Percentiles rank a stretch among this genome's conserved stretches.
Evolutionary conservation across 2,329 filamentous ascomycete genomes (phyloP).

Genomic region (Colletotrichum sp.): DNA sequence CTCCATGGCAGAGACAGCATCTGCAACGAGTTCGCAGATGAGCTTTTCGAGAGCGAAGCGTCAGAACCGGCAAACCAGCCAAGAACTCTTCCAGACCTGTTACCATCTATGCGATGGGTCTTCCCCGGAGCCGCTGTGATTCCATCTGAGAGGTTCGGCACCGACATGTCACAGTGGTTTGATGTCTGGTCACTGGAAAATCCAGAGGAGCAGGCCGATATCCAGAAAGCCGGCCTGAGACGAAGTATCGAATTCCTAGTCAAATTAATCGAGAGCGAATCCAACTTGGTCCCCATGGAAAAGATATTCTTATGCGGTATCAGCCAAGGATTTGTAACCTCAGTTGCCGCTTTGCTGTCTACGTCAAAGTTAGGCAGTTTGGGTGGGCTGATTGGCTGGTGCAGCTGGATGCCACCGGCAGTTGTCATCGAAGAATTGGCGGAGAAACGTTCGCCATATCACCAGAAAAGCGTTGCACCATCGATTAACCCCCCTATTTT

Average conservation of each 20-base stretch:
- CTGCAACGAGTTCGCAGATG: slow-evolving; percentile 40
- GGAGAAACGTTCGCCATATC: neutral
- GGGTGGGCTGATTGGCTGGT: slow-evolving; percentile 32
- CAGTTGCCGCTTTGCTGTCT: slow-evolving; percentile 21
- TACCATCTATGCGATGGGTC: slow-evolving; percentile 31
- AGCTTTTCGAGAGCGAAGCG: slow-evolving; percentile 44
- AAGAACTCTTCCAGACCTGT: slow-evolving; percentile 25
- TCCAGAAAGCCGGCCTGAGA: slow-evolving; percentile 27
- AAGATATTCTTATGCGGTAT: slow-evolving; percentile 35
- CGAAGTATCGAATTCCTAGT: slow-evolving; percentile 25
- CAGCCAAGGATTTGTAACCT: slow-evolving; percentile 35
- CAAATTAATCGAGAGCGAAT: slow-evolving; percentile 26
- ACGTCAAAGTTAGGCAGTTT: slow-evolving; percentile 4
- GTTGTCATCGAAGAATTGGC: neutral
- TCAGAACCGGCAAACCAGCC: slow-evolving; percentile 22
- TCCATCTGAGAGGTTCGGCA: slow-evolving; percentile 25
- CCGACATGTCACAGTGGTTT: slow-evolving; percentile 33
- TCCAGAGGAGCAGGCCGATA: slow-evolving; percentile 11
- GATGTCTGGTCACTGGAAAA: slow-evolving; percentile 27
- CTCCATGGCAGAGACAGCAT: slow-evolving; percentile 50
- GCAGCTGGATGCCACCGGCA: slow-evolving; percentile 26
- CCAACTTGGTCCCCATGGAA: slow-evolving; percentile 20
- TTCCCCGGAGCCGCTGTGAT: slow-evolving; percentile 28
- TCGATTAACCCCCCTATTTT: slow-evolving; percentile 26
- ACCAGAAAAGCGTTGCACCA: neutral